phyloP scores from a whole-genome alignment of 768 basidiomycete genomes.

The Amanita muscaria region DNA sequence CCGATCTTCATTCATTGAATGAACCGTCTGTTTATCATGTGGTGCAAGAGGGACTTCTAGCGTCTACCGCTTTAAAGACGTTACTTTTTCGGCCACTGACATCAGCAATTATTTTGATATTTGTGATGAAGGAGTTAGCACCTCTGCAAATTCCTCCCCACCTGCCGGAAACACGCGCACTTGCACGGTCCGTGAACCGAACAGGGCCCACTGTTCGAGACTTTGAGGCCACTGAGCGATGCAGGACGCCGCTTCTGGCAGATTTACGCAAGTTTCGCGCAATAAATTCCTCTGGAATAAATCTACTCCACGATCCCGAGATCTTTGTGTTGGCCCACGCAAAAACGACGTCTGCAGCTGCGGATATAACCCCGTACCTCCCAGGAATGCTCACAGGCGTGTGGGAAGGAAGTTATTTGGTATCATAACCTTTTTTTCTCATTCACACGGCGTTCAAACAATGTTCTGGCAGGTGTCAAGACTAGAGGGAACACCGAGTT shows the following conservation, averaged over 20 bases:
- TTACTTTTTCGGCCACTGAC: slow-evolving; percentile 30
- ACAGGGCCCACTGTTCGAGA: slow-evolving; percentile 49
- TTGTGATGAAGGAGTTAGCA: slow-evolving; percentile 40
- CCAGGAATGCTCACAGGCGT: slow-evolving; percentile 43
- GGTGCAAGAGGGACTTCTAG: neutral
- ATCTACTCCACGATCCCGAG: slow-evolving; percentile 12
- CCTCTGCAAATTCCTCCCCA: slow-evolving; percentile 39
- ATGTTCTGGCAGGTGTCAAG: slow-evolving; percentile 6
- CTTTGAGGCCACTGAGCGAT: slow-evolving; percentile 31
- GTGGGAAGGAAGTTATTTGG: slow-evolving; percentile 59
- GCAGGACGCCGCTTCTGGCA: slow-evolving; percentile 41
- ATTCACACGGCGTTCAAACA: neutral
- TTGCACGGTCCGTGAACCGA: slow-evolving; percentile 34
- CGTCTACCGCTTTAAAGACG: slow-evolving; percentile 1
- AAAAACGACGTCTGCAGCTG: neutral
- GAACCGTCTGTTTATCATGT: neutral
- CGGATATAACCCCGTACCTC: slow-evolving; percentile 20
- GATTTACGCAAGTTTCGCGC: no score
- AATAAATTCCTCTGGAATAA: no score
- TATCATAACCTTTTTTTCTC: slow-evolving; percentile 16
- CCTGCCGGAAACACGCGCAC: slow-evolving; percentile 39
- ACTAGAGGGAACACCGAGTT: neutral
- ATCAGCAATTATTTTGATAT: slow-evolving; percentile 44
- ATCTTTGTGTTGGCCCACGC: slow-evolving; percentile 12
- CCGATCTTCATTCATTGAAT: neutral